Evolutionary conservation across 1,139 yeast species (phyloP), one percentile per base, ranked within the genome.

Genomic region (Candida tetrigidarum): DNA sequence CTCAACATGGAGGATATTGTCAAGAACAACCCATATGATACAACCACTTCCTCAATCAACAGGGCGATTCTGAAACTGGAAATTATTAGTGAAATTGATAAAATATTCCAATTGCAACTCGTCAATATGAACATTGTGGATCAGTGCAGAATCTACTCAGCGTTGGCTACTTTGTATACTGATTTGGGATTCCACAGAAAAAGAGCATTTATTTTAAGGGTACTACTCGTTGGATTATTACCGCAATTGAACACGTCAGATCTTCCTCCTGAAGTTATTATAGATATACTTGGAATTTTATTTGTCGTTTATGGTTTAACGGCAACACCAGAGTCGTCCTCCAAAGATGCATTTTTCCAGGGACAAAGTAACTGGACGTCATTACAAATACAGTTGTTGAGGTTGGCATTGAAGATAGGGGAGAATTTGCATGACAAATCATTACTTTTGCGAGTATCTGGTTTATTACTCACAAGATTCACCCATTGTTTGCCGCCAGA

Each of bases 191-290:
- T 86, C 58, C 51, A 61, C 8, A 71, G 97, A 51, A 91, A 91
- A 54, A 74, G 84, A 49, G 83, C 90, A 0, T 83, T 92, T 51
- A 76, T 87, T 26, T 62, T 90, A 9, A 74, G 93, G 34, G 79
- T 83, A 8, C 63, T 88, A 28, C 61, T 88, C 23, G 72, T 76
- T 5, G 71, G 79, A 6, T 58, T 86, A 34, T 62, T 78, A 10
- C 83, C 83, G 2, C 74, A 70, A 44, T 55, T 74, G 44, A 62
- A 60, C 42, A 29, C 46, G 2, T 18, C 33, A 11, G 34, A 33
- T 32, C 18, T 36, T 6, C 34, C 39, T 14, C 11, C 42, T 9
- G 33, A 15, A 29, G 36, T 46, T 8, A 47, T 74, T 11, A 57
- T 66, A 14, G 64, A 58, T 2, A 61, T 80, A 3, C 57, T 81